These are phyloP conservation scores for Perilla frutescens DNA, from an alignment of 257 asterid species.

Conservation along the genomic window DNA sequence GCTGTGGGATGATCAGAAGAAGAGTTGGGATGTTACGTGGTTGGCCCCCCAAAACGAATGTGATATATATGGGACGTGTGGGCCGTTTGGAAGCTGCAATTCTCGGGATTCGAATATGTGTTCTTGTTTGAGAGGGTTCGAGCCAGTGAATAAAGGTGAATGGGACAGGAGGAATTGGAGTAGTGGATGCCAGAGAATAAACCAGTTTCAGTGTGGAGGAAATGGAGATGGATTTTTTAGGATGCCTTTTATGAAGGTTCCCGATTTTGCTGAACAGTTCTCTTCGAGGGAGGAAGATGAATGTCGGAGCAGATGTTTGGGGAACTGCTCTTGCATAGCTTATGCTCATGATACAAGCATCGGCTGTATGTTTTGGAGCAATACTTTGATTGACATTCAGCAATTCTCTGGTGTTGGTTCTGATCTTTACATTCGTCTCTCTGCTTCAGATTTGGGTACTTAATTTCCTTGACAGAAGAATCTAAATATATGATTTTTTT, in stretches of 20 bases:
- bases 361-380: constrained; percentile 65
- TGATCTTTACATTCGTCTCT: constrained; percentile 56
- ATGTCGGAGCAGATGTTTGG: constrained; percentile 45
- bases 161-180: constrained; percentile 53
- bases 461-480: neutral
- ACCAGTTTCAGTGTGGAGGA: constrained; percentile 33
- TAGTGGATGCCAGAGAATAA: constrained; percentile 46
- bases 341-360: constrained; percentile 44
- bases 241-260: constrained; percentile 45
- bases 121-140: constrained; percentile 55
- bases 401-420: constrained; percentile 44
- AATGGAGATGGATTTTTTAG: constrained; percentile 40
- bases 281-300: constrained; percentile 29
- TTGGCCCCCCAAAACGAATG: constrained; percentile 48
- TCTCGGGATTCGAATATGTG: constrained; percentile 36
- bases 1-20: constrained; percentile 45
- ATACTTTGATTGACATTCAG: constrained; percentile 51
- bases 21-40: constrained; percentile 52
- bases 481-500: no score
- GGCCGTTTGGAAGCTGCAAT: constrained; percentile 54
- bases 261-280: constrained; percentile 43
- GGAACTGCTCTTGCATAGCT: constrained; percentile 63
- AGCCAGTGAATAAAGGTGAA: constrained; percentile 34
- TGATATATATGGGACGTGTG: constrained; percentile 57
- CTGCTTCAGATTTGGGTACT: constrained; percentile 56